Conservation (phyloP, 1,284 basidiomycete species). For the Sporisorium graminicola region DNA sequence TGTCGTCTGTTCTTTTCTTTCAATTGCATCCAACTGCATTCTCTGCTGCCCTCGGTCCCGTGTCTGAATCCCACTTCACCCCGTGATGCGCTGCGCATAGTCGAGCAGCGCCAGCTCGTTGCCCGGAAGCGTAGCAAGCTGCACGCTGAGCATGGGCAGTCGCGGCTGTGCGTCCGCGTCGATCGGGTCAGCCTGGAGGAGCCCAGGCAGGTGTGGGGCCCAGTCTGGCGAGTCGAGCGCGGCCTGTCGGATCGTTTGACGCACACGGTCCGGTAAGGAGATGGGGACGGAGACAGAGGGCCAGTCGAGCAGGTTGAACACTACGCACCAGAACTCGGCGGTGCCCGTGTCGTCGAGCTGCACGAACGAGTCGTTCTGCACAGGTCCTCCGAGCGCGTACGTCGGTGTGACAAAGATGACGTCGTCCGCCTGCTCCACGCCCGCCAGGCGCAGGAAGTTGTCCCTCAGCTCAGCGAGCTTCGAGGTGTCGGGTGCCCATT, state of each 20-base stretch:
- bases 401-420: constrained; percentile 41
- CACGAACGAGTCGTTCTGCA: constrained; percentile 8
- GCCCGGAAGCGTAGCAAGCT: constrained; percentile 29
- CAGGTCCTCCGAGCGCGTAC: constrained; percentile 25
- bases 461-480: constrained; percentile 9
- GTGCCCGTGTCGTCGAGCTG: constrained; percentile 18
- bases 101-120: constrained; percentile 22
- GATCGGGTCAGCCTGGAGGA: constrained; percentile 11
- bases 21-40: constrained; percentile 40
- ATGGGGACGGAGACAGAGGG: constrained; percentile 32
- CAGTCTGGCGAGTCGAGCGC: constrained; percentile 3
- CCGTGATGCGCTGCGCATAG: constrained; percentile 12
- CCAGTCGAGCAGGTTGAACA: constrained; percentile 46
- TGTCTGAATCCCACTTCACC: no score
- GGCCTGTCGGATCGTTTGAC: background rate
- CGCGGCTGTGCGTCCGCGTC: background rate
- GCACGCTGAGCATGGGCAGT: constrained; percentile 22
- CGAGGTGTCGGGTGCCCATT: constrained; percentile 12
- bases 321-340: constrained; percentile 41
- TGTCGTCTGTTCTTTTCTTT: background rate
- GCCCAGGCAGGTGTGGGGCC: constrained; percentile 1
- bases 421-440: constrained; percentile 2
- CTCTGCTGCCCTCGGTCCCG: background rate
- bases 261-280: background rate
- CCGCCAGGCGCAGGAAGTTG: constrained; percentile 10